Conservation (phyloP, 257 asterid species). For the Striga asiatica region DNA sequence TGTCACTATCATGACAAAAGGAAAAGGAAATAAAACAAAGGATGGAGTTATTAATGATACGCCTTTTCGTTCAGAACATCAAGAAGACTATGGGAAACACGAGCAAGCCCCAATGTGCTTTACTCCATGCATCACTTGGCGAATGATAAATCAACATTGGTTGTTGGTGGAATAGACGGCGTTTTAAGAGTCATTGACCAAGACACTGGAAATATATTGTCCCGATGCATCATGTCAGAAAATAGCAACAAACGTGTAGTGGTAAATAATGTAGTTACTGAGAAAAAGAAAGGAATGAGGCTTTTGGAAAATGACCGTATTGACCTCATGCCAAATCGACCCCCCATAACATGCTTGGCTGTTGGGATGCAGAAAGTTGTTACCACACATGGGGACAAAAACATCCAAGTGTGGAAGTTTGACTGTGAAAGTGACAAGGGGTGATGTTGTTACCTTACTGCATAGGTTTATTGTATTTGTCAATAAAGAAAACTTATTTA, state of each 20-base stretch:
- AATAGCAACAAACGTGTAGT: conserved; percentile 21
- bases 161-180: conserved; percentile 88
- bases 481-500: too few species aligned
- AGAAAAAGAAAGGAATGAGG: conserved; percentile 38
- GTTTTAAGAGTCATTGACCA: conserved; percentile 68
- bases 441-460: not conserved
- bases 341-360: conserved; percentile 65
- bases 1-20: not conserved
- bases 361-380: conserved; percentile 94
- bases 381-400: conserved; percentile 45
- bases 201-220: conserved; percentile 54
- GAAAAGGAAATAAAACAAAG: not conserved
- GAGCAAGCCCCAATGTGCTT: conserved; percentile 66
- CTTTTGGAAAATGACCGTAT: conserved; percentile 48
- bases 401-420: conserved; percentile 66
- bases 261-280: conserved; percentile 19
- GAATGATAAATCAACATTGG: conserved; percentile 56
- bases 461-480: not conserved
- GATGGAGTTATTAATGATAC: not conserved
- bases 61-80: conserved; percentile 33
- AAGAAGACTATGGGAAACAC: conserved; percentile 53
- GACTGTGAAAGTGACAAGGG: conserved; percentile 14
- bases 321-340: conserved; percentile 55
- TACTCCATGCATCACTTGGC: conserved; percentile 63
- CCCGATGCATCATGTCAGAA: conserved; percentile 52